Percentiles rank a stretch among this genome's conserved stretches.
Conservation (phyloP, 2,329 filamentous ascomycete species). For the Madurella mycetomatis region DNA sequence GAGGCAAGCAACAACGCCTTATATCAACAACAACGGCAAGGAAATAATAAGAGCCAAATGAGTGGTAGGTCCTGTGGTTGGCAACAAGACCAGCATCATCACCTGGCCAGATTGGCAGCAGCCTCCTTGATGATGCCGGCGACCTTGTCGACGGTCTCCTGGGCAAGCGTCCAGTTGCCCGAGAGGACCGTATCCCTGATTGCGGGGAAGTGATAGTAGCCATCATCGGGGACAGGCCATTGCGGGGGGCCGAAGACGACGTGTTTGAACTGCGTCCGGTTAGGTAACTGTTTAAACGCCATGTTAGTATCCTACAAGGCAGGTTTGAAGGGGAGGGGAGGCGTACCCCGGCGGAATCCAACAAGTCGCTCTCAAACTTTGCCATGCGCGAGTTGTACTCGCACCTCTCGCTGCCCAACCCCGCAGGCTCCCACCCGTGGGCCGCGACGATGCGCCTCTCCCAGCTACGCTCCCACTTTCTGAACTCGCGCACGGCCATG, state of each 20-base stretch:
- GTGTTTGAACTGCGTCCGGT: conserved; percentile 90
- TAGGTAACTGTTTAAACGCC: conserved; percentile 59
- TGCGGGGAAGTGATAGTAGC: conserved; percentile 79
- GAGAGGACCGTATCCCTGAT: conserved; percentile 74
- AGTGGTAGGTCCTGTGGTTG: too few species aligned
- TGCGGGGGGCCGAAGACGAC: conserved; percentile 79
- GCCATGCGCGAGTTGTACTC: conserved; percentile 76
- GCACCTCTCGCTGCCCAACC: conserved; percentile 62
- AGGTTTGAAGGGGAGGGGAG: neutral
- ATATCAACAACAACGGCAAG: too few species aligned
- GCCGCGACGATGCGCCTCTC: conserved; percentile 64
- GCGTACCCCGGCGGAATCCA: conserved; percentile 79
- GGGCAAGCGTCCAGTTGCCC: conserved; percentile 65
- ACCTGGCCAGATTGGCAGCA: conserved; percentile 31
- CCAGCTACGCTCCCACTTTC: conserved; percentile 74
- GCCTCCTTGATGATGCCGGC: conserved; percentile 63
- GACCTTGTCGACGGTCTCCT: conserved; percentile 65
- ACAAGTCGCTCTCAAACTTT: conserved; percentile 73
- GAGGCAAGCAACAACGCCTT: too few species aligned
- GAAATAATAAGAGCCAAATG: too few species aligned
- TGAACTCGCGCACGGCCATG: conserved; percentile 59
- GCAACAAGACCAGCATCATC: neutral
- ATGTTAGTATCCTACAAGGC: neutral
- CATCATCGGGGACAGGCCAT: conserved; percentile 66
- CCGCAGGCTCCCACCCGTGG: conserved; percentile 71